Base-by-base conservation (phyloP, 192 early-diverging fungal species). In the Rhizophagus clarus region DNA sequence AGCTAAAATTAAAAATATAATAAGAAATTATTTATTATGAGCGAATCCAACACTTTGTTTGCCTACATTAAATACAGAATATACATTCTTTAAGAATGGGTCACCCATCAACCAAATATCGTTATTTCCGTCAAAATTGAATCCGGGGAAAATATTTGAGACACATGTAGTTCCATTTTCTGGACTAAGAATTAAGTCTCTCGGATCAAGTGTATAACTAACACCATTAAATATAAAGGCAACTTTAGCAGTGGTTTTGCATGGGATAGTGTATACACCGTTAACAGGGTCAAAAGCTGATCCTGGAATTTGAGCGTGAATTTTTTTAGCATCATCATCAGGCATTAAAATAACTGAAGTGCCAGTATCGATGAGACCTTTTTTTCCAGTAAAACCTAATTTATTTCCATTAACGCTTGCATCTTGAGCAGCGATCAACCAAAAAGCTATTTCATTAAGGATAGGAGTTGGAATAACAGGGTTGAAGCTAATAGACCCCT, bases 311-410 rank as follows among this genome's bases (percentile, higher is more conserved):
- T 31, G 71, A 2, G 56, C 45, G 77, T 90, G 87, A 47, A 90
- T 80, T n/a, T 64, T 72, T 0, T 83, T 66, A 0, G 85, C 69
- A n/a, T 84, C 69, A 0, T 47, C 28, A 14, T 77, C 17, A 10
- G 89, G 87, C 1, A 88, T 61, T 83, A 93, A 72, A 74, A 88
- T 81, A 6, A 85, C 60, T 3, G 88, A 82, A 37, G 90, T 91
- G 7, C 90, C 90, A 4, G 88, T 89, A 75, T 91, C 90, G 14
- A 91, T 85, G n/a, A 87, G 83, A 20, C 85, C 79, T 31, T 67
- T 31, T 1, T 60, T 56, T 32, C 32, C 32, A 20, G 17, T 62
- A 62, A n/a, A n/a, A 22, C 1, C 5, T 5, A 62, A 6, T 6
- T n/a, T 1, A 26, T 62, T 62, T 24, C 10, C 10, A 62, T 62